Conservation (phyloP, 257 asterid species). For the Fraxinus anomala region DNA sequence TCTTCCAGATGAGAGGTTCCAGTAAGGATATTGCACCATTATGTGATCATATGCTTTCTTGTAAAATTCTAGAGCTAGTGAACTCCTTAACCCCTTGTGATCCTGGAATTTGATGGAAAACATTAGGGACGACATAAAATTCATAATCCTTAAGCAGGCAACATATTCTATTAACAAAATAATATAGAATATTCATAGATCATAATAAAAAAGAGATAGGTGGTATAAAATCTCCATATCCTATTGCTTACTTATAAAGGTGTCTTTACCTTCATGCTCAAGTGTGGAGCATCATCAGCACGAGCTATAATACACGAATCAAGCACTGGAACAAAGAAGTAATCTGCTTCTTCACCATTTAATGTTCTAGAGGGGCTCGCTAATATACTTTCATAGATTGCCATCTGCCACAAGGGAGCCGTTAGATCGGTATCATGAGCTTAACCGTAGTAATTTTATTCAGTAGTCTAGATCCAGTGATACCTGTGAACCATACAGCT, state of each 20-base stretch:
- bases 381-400: conserved; percentile 79
- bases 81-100: conserved; percentile 78
- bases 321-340: conserved; percentile 91
- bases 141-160: conserved; percentile 3
- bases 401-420: conserved; percentile 60
- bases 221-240: neutral
- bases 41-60: conserved; percentile 83
- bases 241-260: conserved; percentile 1
- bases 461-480: conserved; percentile 15
- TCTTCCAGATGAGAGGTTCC: conserved; percentile 89
- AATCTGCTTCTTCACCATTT: conserved; percentile 94
- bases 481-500: conserved; percentile 97
- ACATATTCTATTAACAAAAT: neutral
- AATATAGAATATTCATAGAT: neutral
- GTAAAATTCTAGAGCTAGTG: conserved; percentile 79
- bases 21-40: conserved; percentile 64
- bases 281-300: conserved; percentile 97
- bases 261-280: conserved; percentile 64
- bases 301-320: conserved; percentile 93
- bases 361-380: conserved; percentile 87
- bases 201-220: neutral
- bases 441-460: conserved; percentile 1
- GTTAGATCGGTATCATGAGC: conserved; percentile 13
- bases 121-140: conserved; percentile 14
- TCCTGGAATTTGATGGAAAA: conserved; percentile 52